Percentiles rank a stretch among this genome's conserved stretches.
These are phyloP conservation scores for Paraurostyla sp. DNA, from an alignment of 73 alveolate genomes.

Conservation along the genomic window DNA sequence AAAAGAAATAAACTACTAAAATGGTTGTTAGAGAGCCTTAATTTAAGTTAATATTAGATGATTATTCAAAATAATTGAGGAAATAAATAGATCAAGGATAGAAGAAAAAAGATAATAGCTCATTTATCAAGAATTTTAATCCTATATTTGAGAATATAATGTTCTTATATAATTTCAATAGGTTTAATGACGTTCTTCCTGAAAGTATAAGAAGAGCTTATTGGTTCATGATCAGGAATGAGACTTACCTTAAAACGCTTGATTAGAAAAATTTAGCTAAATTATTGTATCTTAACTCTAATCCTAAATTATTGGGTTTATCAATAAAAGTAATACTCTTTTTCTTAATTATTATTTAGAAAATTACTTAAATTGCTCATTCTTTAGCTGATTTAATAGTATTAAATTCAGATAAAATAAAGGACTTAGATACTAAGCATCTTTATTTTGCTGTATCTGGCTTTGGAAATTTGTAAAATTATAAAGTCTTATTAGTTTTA, in stretches of 20 bases:
- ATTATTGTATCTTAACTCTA: background rate
- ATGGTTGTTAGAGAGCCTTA: background rate
- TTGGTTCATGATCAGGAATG: background rate
- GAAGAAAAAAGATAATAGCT: background rate
- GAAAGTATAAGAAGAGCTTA: background rate
- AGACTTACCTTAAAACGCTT: background rate
- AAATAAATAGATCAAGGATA: background rate
- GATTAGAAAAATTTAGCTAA: background rate
- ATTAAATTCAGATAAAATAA: background rate
- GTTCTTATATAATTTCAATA: background rate
- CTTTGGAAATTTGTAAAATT: constrained; percentile 36
- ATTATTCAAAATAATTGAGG: background rate
- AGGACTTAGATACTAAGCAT: background rate
- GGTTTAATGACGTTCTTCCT: background rate
- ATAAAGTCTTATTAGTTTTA: background rate
- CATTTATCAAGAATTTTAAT: background rate
- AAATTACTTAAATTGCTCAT: background rate
- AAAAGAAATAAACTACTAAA: background rate
- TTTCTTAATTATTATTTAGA: background rate
- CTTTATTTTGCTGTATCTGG: background rate
- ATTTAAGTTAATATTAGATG: constrained; percentile 1
- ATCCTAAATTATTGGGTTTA: background rate
- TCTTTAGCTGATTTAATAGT: background rate
- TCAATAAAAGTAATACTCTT: constrained; percentile 8
- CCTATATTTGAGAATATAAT: background rate